These are phyloP conservation scores for Trichosporon faecale DNA, from an alignment of 1,284 basidiomycete genomes.

Conservation along the genomic window DNA sequence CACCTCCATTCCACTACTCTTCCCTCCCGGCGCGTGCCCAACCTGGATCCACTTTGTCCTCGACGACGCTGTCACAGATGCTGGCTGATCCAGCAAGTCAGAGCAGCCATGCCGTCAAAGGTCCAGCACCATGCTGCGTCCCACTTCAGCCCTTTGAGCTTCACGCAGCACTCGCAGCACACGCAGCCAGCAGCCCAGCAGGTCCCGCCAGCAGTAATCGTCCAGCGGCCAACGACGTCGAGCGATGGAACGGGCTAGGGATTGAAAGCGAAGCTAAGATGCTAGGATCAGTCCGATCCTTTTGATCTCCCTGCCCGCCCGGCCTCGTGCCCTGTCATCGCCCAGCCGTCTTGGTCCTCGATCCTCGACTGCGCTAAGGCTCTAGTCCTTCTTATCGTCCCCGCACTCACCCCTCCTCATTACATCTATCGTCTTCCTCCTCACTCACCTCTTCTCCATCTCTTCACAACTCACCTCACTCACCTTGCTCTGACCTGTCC, in stretches of 20 bases:
- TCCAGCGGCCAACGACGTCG: neutral
- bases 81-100: neutral
- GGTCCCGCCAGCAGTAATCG: neutral
- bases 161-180: neutral
- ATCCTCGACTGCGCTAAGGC: neutral
- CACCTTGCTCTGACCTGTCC: neutral
- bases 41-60: neutral
- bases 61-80: neutral
- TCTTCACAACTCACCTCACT: conserved; percentile 1
- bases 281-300: neutral
- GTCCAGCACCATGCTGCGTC: neutral
- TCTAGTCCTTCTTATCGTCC: neutral
- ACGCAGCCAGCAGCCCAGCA: neutral
- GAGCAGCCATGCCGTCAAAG: neutral
- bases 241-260: neutral
- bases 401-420: neutral
- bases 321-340: neutral
- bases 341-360: neutral
- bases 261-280: neutral
- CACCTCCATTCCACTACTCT: neutral
- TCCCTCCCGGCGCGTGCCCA: neutral
- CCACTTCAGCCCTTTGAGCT: neutral
- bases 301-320: conserved; percentile 1
- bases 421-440: neutral
- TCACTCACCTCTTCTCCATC: neutral